Evolutionary conservation across 2,329 filamentous ascomycete genomes (phyloP).

Genomic region (Calonectria pseudoturangicola): DNA sequence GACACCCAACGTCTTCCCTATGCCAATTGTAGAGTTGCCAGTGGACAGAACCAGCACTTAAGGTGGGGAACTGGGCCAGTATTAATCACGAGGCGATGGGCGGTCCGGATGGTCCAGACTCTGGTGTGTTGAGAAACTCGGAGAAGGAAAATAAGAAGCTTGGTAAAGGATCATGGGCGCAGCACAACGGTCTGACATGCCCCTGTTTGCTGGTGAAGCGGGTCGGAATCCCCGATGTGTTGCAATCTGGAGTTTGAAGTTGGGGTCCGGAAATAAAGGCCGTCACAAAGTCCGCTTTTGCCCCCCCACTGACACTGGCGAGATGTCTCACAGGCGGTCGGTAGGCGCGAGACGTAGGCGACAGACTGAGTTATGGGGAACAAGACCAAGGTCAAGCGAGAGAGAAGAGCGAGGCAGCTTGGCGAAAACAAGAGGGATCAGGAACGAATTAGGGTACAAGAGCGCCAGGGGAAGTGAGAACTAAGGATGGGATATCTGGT

Average conservation of each 20-base stretch:
- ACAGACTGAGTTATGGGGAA: constrained; percentile 28
- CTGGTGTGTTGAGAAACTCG: constrained; percentile 14
- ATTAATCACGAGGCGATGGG: constrained; percentile 14
- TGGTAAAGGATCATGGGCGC: constrained; percentile 26
- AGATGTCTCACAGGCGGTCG: constrained; percentile 8
- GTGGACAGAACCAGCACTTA: constrained; percentile 17
- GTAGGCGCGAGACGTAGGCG: constrained; percentile 9
- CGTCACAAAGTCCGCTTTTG: constrained; percentile 29
- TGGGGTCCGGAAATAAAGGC: constrained; percentile 23
- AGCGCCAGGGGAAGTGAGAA: neutral
- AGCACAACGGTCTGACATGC: constrained; percentile 28
- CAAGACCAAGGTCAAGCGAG: neutral
- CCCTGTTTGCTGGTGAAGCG: constrained; percentile 29
- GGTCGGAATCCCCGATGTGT: constrained; percentile 21
- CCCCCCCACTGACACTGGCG: neutral
- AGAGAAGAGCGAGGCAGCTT: neutral
- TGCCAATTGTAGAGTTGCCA: constrained; percentile 9
- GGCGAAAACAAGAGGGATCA: neutral
- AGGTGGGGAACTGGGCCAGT: constrained; percentile 24
- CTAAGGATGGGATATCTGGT: constrained; percentile 23
- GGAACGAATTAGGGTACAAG: constrained; percentile 5
- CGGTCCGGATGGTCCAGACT: neutral
- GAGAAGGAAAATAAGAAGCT: constrained; percentile 28
- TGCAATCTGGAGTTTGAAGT: constrained; percentile 16
- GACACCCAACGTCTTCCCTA: constrained; percentile 5